phyloP scores from a whole-genome alignment of 1,139 yeast species.

The Cylindricascospora bacillispora region DNA sequence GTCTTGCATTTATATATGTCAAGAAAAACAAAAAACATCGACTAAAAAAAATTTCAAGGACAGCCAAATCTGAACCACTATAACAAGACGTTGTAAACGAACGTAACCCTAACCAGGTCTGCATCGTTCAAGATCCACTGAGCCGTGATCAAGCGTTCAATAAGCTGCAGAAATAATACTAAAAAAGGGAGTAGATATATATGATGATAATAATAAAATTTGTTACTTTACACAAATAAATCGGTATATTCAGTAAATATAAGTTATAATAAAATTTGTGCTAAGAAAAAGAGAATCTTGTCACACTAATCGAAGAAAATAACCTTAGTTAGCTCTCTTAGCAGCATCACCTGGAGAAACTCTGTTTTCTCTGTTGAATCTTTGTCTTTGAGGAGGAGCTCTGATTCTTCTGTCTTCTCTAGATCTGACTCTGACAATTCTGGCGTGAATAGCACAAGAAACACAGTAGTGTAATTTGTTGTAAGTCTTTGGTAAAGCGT shows the following conservation, averaged over 20 bases:
- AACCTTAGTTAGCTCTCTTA: constrained; percentile 57
- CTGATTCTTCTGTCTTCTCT: constrained; percentile 97
- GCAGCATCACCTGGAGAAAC: constrained; percentile 98
- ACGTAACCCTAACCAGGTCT: no score
- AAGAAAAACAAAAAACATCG: constrained; percentile 1
- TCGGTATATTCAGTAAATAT: background rate
- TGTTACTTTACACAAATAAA: background rate
- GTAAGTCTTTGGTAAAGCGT: constrained; percentile 99
- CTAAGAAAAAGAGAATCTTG: background rate
- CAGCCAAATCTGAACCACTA: no score
- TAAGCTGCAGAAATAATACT: no score
- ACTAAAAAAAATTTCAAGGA: background rate
- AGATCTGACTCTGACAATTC: constrained; percentile 99
- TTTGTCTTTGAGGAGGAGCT: constrained; percentile 98
- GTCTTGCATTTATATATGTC: constrained; percentile 1
- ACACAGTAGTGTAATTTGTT: constrained; percentile 99
- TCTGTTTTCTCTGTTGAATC: constrained; percentile 86
- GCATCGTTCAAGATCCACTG: no score
- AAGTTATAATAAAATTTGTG: background rate
- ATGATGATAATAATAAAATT: background rate
- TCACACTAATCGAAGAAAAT: background rate
- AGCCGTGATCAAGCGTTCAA: no score
- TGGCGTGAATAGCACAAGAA: constrained; percentile 99
- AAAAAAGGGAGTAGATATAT: background rate
- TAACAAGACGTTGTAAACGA: no score